A percentile compares a stretch with the other conserved stretches of the same genome.
phyloP scores from a whole-genome alignment of 2,329 filamentous ascomycete species.

The Nemania abortiva region DNA sequence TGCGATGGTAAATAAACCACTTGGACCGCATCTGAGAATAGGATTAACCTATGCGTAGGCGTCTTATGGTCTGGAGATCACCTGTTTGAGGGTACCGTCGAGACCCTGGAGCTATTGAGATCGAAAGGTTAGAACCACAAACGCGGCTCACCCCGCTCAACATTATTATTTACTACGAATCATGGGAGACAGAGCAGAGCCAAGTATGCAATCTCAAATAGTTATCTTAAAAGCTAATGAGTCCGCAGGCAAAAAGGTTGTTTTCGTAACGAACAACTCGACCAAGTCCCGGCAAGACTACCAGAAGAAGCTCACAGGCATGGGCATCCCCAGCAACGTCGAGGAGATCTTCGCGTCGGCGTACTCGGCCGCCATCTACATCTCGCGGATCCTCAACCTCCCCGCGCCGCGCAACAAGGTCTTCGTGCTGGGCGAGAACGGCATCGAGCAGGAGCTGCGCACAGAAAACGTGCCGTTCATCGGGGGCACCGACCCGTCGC shows the following conservation, averaged over 20 bases:
- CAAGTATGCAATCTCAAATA: not conserved
- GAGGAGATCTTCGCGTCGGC: constrained; percentile 97
- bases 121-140: constrained; percentile 73
- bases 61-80: constrained; percentile 97
- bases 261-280: constrained; percentile 99
- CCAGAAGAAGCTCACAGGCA: constrained; percentile 84
- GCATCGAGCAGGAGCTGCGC: constrained; percentile 88
- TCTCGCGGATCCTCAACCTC: constrained; percentile 88
- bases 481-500: constrained; percentile 85
- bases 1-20: constrained; percentile 82
- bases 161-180: not conserved
- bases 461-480: constrained; percentile 83
- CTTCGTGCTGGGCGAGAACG: constrained; percentile 90
- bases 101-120: constrained; percentile 86
- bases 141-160: not conserved
- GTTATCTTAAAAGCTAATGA: not conserved
- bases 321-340: constrained; percentile 82
- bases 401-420: constrained; percentile 88
- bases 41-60: constrained; percentile 58
- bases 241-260: constrained; percentile 81
- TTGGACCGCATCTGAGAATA: constrained; percentile 24
- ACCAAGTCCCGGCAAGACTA: constrained; percentile 96
- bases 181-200: not conserved
- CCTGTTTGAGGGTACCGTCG: constrained; percentile 84
- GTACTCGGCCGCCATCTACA: constrained; percentile 96